Percentiles rank a stretch among this genome's conserved stretches.
These are phyloP conservation scores for Podila epigama DNA, from an alignment of 192 early-diverging fungal species.

Conservation along the genomic window DNA sequence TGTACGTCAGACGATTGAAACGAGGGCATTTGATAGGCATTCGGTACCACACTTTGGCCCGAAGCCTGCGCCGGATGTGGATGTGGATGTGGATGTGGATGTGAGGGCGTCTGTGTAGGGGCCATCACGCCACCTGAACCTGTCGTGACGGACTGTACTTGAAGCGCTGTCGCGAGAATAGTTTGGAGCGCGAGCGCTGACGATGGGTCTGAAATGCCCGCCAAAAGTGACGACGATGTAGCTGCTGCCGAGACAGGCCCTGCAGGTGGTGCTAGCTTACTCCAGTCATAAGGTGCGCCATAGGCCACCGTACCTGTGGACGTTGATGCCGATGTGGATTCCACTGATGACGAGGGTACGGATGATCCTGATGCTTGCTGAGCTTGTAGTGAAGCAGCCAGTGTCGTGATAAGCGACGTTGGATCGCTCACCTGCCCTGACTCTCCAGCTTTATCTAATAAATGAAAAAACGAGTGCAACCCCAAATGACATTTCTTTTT, in stretches of 20 bases:
- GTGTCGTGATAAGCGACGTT: background rate
- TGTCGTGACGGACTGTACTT: constrained; percentile 38
- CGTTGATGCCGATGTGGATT: background rate
- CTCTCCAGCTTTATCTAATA: too few relatives aligned
- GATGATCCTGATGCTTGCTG: background rate
- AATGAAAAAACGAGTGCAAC: too few relatives aligned
- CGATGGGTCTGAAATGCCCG: constrained; percentile 32
- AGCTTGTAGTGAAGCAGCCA: background rate
- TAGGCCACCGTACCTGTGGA: too few relatives aligned
- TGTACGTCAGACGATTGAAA: constrained; percentile 4
- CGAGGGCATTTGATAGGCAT: background rate
- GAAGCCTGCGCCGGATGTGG: background rate
- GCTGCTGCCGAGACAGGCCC: too few relatives aligned
- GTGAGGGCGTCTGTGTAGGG: background rate
- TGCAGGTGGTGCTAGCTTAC: too few relatives aligned
- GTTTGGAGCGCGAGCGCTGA: constrained; percentile 40
- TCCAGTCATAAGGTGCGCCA: too few relatives aligned
- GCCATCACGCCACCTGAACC: too few relatives aligned
- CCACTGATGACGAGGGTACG: background rate
- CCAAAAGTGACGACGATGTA: constrained; percentile 2
- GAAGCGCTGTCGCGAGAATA: constrained; percentile 24
- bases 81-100: background rate
- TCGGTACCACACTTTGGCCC: background rate
- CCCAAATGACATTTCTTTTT: too few relatives aligned
- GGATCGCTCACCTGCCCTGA: background rate